phyloP scores from a whole-genome alignment of 1,284 basidiomycete species.

The Puccinia horiana region DNA sequence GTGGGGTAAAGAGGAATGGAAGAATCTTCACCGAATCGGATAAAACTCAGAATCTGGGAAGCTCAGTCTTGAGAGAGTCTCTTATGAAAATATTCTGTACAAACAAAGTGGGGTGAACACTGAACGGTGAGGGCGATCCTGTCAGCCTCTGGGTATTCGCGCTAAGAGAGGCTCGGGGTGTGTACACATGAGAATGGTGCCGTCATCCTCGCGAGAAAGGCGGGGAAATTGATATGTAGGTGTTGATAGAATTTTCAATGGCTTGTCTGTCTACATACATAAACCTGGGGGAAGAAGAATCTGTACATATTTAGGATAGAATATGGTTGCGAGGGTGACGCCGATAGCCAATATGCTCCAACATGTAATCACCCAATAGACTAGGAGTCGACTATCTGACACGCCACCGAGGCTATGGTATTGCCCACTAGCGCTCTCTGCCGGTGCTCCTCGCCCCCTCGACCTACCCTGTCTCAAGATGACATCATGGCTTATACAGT shows the following conservation, averaged over 20 bases:
- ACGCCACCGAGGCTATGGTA: no score
- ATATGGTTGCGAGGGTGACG: no score
- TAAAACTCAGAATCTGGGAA: conserved; percentile 11
- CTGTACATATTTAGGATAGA: no score
- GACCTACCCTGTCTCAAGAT: no score
- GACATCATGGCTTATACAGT: no score
- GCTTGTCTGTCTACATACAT: not conserved
- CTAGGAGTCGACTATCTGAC: no score
- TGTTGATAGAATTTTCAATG: not conserved
- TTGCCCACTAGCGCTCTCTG: no score
- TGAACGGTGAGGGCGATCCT: not conserved
- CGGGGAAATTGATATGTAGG: not conserved
- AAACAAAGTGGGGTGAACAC: conserved; percentile 9
- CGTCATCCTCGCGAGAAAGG: not conserved
- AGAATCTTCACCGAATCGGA: not conserved
- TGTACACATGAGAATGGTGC: not conserved
- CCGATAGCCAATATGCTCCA: no score
- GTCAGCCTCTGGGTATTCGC: not conserved
- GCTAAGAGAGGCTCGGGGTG: not conserved
- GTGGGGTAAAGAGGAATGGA: conserved; percentile 7
- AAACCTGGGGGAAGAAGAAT: no score
- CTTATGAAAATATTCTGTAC: not conserved
- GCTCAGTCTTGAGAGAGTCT: not conserved
- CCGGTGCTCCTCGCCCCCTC: no score
- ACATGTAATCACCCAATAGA: no score